These are phyloP conservation scores for Aureobasidium vineae DNA, from an alignment of 2,329 filamentous ascomycete species.

Conservation along the genomic window DNA sequence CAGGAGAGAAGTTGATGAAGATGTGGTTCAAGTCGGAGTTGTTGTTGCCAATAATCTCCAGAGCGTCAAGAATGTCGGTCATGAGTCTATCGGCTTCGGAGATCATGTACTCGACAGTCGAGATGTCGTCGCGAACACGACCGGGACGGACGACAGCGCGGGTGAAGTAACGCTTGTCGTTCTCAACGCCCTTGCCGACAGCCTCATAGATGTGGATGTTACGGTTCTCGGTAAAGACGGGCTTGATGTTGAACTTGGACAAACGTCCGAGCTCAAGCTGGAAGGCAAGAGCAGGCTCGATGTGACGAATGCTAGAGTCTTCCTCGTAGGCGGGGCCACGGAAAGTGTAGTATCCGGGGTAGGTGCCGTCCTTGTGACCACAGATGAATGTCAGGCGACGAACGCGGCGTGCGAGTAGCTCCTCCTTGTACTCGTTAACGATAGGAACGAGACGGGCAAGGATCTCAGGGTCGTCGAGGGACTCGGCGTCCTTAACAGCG, in stretches of 20 bases:
- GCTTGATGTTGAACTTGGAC: slow-evolving; percentile 96
- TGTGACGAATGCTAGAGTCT: slow-evolving; percentile 95
- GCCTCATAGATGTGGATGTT: slow-evolving; percentile 99
- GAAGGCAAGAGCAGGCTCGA: slow-evolving; percentile 94
- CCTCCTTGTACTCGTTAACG: slow-evolving; percentile 76
- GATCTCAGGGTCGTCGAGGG: slow-evolving; percentile 75
- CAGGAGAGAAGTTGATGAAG: slow-evolving; percentile 98
- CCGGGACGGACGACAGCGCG: slow-evolving; percentile 93
- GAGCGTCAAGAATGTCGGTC: slow-evolving; percentile 94
- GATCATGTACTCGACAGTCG: slow-evolving; percentile 97
- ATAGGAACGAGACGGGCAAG: slow-evolving; percentile 71
- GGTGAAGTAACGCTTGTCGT: slow-evolving; percentile 98
- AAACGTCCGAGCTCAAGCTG: slow-evolving; percentile 94
- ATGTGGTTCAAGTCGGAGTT: slow-evolving; percentile 99
- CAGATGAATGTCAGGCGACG: slow-evolving; percentile 95
- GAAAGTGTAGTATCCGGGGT: slow-evolving; percentile 98
- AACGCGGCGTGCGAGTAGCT: slow-evolving; percentile 75
- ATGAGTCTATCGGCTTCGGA: slow-evolving; percentile 95
- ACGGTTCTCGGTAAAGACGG: slow-evolving; percentile 97
- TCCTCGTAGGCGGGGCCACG: slow-evolving; percentile 85
- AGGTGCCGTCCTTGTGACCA: slow-evolving; percentile 88
- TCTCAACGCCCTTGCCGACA: slow-evolving; percentile 88
- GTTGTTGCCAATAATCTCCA: slow-evolving; percentile 99
- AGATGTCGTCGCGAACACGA: slow-evolving; percentile 92
- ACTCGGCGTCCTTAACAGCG: slow-evolving; percentile 84